phyloP scores from a whole-genome alignment of 202 grass and related monocot genomes.

The Carex sylvatica region DNA sequence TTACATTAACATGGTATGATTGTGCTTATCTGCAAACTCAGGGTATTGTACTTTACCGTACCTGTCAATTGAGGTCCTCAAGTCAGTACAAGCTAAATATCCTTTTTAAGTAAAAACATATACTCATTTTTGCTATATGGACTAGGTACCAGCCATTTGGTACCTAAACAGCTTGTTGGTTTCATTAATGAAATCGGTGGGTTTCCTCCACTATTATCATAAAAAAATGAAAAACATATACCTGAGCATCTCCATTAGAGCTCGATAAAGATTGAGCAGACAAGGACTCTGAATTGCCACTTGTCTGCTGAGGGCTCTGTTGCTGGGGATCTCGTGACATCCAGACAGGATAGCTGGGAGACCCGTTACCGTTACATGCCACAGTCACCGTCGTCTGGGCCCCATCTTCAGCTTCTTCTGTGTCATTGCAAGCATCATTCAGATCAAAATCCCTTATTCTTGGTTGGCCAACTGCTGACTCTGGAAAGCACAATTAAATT shows the following conservation, averaged over 20 bases:
- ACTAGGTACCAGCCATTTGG: too few relatives aligned
- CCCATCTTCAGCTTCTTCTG: slow-evolving; percentile 62
- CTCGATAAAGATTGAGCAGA: slow-evolving; percentile 83
- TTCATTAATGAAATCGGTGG: too few relatives aligned
- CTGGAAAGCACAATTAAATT: slow-evolving; percentile 41
- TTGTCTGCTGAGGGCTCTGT: slow-evolving; percentile 73
- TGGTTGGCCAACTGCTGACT: slow-evolving; percentile 35
- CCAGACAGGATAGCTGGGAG: slow-evolving; percentile 68
- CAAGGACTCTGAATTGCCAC: slow-evolving; percentile 92
- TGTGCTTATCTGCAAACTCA: slow-evolving; percentile 9
- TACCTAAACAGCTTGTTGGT: too few relatives aligned
- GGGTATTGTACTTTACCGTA: background rate
- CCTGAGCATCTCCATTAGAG: slow-evolving; percentile 88
- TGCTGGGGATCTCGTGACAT: slow-evolving; percentile 54
- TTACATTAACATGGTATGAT: background rate
- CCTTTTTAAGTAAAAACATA: slow-evolving; percentile 30
- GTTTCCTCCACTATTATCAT: too few relatives aligned
- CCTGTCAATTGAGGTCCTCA: background rate
- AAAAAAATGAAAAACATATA: slow-evolving; percentile 29
- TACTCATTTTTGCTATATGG: slow-evolving; percentile 22
- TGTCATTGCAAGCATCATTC: slow-evolving; percentile 71
- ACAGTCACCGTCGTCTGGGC: slow-evolving; percentile 34
- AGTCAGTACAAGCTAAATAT: slow-evolving; percentile 8
- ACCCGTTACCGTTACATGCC: slow-evolving; percentile 36
- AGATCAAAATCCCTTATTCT: slow-evolving; percentile 86